Base-by-base conservation (phyloP, 1,284 basidiomycete genomes). In the Ceratobasidium sp. region DNA sequence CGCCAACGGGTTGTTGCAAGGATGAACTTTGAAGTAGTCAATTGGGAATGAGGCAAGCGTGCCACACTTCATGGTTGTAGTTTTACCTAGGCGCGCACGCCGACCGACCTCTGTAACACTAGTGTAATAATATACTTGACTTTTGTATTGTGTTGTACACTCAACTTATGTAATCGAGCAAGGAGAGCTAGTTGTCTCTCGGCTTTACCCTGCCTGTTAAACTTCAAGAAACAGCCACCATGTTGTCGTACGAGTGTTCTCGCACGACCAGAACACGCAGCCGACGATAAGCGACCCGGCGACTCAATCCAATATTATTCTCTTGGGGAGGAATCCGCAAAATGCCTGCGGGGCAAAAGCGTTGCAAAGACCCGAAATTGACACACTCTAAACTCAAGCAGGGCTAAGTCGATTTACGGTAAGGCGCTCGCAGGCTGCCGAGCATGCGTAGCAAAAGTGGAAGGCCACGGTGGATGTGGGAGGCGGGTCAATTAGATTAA, bases 1-100 rank as follows among this genome's bases (percentile, higher is more conserved):
- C 78, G 77, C 46, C 76, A 76, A 59, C 79, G 48, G 46, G 78
- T 76, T 32, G 79, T 64, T 26, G 52, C 72, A 3, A 62, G 50
- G 23, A 73, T 75, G 45, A 48, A 30, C 48, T 45, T 71, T 36
- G 74, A 71, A 39, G 69, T 73, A 10, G 36, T 73, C 26, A 55
- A 53, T 28, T 69, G 65, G 62, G 65, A 61, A 36, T 72, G 45
- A 34, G 30, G 43, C 14, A 64, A 16, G 36, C 61, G 21, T 26
- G 30, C 41, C 5, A 55, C 14, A 21, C 23, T 57, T 64, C 12
- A 55, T 55, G 41, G 5, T 55, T 43, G 50, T 28, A 30, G 23
- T 55, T 28, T 23, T 50, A 50, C 26, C 16, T 48, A 16, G 32
- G 39, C 41, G 14, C 28, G 43, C 3, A 16, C 28, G 26, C 12